These are phyloP conservation scores for Candida parachauliodes DNA, from an alignment of 805 yeast species.

Conservation along the genomic window DNA sequence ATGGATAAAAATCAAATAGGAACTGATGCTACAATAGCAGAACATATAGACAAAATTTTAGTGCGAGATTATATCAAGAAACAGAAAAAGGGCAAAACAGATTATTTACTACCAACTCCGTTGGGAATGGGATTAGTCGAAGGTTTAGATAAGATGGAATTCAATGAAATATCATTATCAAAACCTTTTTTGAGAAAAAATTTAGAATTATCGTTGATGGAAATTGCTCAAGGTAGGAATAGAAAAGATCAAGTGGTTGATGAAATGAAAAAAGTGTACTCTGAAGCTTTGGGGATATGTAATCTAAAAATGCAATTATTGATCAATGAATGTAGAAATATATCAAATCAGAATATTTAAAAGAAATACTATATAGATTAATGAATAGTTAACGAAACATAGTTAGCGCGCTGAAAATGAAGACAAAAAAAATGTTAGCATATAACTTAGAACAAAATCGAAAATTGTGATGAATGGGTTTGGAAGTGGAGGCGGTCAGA, in stretches of 20 bases:
- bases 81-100: constrained; percentile 32
- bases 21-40: constrained; percentile 98
- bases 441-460: background rate
- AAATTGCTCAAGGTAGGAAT: constrained; percentile 63
- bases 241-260: constrained; percentile 51
- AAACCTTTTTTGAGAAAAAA: constrained; percentile 84
- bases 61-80: constrained; percentile 63
- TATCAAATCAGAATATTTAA: constrained; percentile 4
- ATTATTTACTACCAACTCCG: constrained; percentile 67
- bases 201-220: constrained; percentile 63
- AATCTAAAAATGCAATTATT: constrained; percentile 38
- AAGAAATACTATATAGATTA: too few relatives aligned
- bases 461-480: too few relatives aligned
- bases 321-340: constrained; percentile 18
- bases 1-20: constrained; percentile 99
- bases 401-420: too few relatives aligned
- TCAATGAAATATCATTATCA: constrained; percentile 58
- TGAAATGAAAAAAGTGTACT: constrained; percentile 21
- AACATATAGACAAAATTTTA: constrained; percentile 82
- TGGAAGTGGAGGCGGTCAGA: constrained; percentile 12
- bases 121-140: constrained; percentile 85
- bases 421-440: background rate
- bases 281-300: constrained; percentile 50
- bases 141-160: constrained; percentile 78
- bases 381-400: background rate